Base-by-base conservation (phyloP, 139 green algal species). In the Volvox reticuliferus region DNA sequence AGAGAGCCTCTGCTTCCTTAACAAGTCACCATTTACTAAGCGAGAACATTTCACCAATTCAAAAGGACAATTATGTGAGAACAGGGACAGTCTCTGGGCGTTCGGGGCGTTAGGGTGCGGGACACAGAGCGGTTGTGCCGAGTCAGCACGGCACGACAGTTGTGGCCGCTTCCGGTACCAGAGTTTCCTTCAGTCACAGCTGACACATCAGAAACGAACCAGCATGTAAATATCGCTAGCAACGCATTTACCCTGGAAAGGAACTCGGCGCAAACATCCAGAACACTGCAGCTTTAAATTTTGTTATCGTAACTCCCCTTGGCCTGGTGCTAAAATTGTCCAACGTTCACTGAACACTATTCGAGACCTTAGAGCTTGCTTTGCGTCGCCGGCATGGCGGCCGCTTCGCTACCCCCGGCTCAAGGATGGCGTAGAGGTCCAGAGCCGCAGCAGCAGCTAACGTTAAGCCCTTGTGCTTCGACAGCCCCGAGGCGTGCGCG, bases 381-480 rank as follows among this genome's bases (percentile, higher is more conserved):
- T 73, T 28, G 65, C 65, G 65, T 24, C 65, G 77, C 37, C 37
- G 80, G 22, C 79, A 91, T 79, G 71, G 71, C 71, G 71, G 71
- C 71, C 28, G 71, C 71, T 35, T 14, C 71, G 9, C 26, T 21
- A 20, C 21, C 28, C 26, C 1, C 22, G 71, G 26, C 79, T 28
- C 44, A 86, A 55, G 50, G 44, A 86, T 73, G 44, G 79, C 36
- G 78, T 17, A 18, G 78, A 28, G 36, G 75, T 24, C 75, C 30
- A 1, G 33, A 55, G 32, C 30, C 75, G 28, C 32, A 84, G 36
- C 79, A 32, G 50, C 81, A 87, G 65, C 82, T 88, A 5, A 20
- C 67, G 67, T 61, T 88, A 33, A 33, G 33, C 16, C 83, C 83
- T 14, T 88, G 83, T 68, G 67, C 83, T 50, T 63, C 82, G 12